phyloP scores from a whole-genome alignment of 208 protist species.

The Acanthamoeba triangularis region DNA sequence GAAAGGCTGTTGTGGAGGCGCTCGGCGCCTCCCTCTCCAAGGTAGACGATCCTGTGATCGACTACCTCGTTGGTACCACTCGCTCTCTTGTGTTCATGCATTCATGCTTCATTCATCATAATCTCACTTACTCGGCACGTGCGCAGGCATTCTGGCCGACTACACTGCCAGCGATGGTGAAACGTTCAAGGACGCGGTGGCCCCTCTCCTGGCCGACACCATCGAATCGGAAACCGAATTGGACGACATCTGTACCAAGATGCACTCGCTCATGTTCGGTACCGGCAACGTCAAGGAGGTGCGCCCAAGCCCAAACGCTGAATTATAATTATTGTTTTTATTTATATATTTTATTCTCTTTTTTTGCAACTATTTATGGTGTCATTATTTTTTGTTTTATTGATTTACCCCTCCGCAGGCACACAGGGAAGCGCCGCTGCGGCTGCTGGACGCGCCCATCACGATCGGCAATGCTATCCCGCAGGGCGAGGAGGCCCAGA shows the following conservation, averaged over 20 bases:
- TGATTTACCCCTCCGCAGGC: not conserved
- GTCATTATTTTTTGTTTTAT: not conserved
- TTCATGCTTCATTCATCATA: no score
- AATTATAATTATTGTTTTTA: not conserved
- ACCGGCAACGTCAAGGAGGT: conserved; percentile 14
- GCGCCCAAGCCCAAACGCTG: not conserved
- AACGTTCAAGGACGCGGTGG: conserved; percentile 65
- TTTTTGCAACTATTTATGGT: not conserved
- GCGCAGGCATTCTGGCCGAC: conserved; percentile 59
- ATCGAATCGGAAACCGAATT: conserved; percentile 43
- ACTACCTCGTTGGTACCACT: conserved; percentile 69
- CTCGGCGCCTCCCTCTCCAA: not conserved
- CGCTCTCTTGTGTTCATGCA: not conserved
- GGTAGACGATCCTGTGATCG: conserved; percentile 62
- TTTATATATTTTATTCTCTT: not conserved
- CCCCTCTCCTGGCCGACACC: conserved; percentile 49
- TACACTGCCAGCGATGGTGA: conserved; percentile 71
- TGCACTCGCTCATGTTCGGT: conserved; percentile 47
- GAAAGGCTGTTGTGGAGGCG: conserved; percentile 43
- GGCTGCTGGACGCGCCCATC: conserved; percentile 47
- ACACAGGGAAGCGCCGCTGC: not conserved
- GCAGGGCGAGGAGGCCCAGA: conserved; percentile 67
- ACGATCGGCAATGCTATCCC: conserved; percentile 30
- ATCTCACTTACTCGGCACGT: not conserved
- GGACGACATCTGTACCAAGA: conserved; percentile 31